Base-by-base conservation (phyloP, 208 protist species). In the Crithidia expoeki region DNA sequence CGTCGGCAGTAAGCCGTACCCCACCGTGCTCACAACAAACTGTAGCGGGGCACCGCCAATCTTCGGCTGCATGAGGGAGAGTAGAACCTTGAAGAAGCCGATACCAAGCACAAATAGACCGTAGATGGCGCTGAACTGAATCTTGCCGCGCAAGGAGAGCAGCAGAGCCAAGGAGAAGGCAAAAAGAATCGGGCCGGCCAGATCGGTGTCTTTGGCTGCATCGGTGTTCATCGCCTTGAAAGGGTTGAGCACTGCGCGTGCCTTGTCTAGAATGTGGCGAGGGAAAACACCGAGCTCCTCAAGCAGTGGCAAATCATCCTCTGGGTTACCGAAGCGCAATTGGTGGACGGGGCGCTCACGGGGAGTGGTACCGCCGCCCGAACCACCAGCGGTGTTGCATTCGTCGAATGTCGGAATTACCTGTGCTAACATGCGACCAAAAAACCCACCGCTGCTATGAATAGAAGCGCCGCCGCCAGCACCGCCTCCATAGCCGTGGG, bases 111-210 rank as follows among this genome's bases (percentile, higher is more conserved):
- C 82, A 28, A 71, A 90, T 21, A 92, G 83, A 14, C 85, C 83
- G 65, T 96, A 96, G 57, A 94, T 89, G 32, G 85, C 85, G 65
- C 83, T 93, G 68, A 96, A 96, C 75, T 92, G 84, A 59, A 96
- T 76, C 49, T 89, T 92, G 17, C 87, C 85, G 6, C 81, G 88
- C 44, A 96, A 74, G 5, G 86, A 89, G 2, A 96, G 79, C 12
- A 94, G 25, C 10, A 88, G 60, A 17, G 88, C 90, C 25, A 96
- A 72, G 10, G 79, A 74, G 36, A 96, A 34, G 14, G 87, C 90
- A 38, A 96, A 92, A 28, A 94, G 42, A 21, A 93, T 44, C 2
- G 90, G 90, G 2, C 90, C 90, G 14, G 88, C 86, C 40, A 96
- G 63, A 40, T 96, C 90, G 27, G 77, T 90, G 63, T 90, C 79